These are phyloP conservation scores for Aspergillus ibericus DNA, from an alignment of 2,329 filamentous ascomycete genomes.

Conservation along the genomic window DNA sequence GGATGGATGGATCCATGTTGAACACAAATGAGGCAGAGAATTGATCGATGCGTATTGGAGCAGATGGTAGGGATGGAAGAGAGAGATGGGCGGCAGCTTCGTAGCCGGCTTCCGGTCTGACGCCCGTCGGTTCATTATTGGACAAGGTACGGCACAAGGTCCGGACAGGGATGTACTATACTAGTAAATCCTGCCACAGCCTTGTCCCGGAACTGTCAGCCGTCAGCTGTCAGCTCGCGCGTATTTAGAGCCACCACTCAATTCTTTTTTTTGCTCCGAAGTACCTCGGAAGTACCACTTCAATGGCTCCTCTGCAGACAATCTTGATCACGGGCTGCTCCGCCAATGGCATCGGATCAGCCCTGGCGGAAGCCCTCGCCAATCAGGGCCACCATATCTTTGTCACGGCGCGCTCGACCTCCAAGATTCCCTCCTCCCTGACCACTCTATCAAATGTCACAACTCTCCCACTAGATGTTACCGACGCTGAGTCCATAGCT, in stretches of 20 bases:
- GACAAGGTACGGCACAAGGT: too few relatives aligned
- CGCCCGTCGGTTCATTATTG: too few relatives aligned
- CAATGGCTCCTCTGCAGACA: not conserved
- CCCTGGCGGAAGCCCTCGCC: constrained; percentile 41
- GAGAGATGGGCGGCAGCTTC: too few relatives aligned
- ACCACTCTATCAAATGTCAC: constrained; percentile 27
- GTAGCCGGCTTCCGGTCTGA: too few relatives aligned
- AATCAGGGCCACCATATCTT: constrained; percentile 41
- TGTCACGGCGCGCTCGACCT: constrained; percentile 42
- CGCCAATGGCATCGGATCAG: constrained; percentile 43
- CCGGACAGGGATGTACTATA: too few relatives aligned
- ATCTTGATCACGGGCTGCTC: constrained; percentile 31
- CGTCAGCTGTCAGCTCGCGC: too few relatives aligned
- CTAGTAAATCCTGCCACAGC: too few relatives aligned
- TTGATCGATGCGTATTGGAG: not conserved
- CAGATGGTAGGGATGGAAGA: too few relatives aligned
- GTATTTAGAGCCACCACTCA: too few relatives aligned
- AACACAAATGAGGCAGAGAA: not conserved
- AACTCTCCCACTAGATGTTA: constrained; percentile 27
- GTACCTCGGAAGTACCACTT: too few relatives aligned
- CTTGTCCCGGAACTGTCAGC: too few relatives aligned
- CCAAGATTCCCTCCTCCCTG: constrained; percentile 29
- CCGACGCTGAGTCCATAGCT: constrained; percentile 18
- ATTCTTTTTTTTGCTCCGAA: too few relatives aligned
- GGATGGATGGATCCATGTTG: not conserved